These are phyloP conservation scores for Mycothermus thermophilus DNA, from an alignment of 495 filamentous ascomycete genomes.

Conservation along the genomic window DNA sequence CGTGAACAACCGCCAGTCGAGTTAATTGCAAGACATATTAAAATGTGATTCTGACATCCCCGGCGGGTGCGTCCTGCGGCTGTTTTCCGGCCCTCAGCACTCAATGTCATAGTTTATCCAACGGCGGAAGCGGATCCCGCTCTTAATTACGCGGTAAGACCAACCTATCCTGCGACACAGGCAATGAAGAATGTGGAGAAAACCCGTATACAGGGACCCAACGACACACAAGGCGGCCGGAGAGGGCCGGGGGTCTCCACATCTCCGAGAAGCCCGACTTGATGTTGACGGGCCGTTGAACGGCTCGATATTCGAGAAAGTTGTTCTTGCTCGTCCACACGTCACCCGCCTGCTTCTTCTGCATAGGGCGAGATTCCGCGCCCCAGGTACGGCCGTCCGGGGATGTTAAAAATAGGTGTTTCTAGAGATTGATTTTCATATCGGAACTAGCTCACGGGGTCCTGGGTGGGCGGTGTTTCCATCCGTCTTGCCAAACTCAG, in stretches of 20 bases:
- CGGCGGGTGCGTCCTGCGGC: background rate
- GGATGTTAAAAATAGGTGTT: conserved; percentile 2
- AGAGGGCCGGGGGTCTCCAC: too few species aligned
- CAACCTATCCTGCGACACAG: too few species aligned
- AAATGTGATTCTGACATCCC: background rate
- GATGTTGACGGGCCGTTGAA: background rate
- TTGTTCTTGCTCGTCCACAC: background rate
- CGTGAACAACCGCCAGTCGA: background rate
- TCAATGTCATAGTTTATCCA: background rate
- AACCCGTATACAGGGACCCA: background rate
- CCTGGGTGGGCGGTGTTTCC: background rate
- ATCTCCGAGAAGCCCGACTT: too few species aligned
- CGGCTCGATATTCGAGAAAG: background rate
- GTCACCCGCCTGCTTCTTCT: too few species aligned
- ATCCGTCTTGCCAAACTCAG: conserved; percentile 3
- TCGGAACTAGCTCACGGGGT: background rate
- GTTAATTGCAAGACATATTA: conserved; percentile 3
- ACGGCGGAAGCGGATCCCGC: conserved; percentile 1
- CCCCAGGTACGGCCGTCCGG: conserved; percentile 1
- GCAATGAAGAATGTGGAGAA: background rate
- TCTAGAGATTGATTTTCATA: background rate
- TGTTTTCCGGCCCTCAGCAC: background rate
- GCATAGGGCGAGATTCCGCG: background rate
- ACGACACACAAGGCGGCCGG: too few species aligned
- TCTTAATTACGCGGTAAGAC: conserved; percentile 1